Conservation (phyloP, 257 asterid genomes). For the Primulina eburnea region DNA sequence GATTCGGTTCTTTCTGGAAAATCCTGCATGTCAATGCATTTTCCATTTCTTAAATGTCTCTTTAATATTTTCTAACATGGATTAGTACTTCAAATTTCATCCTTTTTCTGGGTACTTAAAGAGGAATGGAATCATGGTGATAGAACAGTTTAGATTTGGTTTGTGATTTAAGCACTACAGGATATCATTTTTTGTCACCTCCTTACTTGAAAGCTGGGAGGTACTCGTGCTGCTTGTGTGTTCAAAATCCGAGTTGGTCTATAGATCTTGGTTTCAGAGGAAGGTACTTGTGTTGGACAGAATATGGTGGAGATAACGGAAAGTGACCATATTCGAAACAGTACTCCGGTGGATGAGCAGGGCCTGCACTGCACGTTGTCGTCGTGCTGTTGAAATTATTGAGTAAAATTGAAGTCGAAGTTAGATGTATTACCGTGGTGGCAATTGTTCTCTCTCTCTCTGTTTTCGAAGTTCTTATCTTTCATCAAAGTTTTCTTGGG, state of each 20-base stretch:
- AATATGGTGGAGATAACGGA: too few relatives aligned
- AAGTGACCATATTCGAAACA: neutral
- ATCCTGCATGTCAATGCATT: neutral
- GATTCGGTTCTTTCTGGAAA: constrained; percentile 13
- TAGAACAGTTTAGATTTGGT: constrained; percentile 9
- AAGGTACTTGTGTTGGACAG: neutral
- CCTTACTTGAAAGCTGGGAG: neutral
- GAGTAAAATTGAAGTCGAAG: neutral
- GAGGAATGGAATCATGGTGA: constrained; percentile 20
- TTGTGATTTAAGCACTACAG: neutral
- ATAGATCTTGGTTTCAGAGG: neutral
- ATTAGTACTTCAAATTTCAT: neutral
- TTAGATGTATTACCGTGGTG: neutral
- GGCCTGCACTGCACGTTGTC: neutral
- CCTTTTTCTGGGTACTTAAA: constrained; percentile 8
- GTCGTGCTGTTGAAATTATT: neutral
- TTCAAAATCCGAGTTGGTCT: neutral
- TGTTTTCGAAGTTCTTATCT: too few relatives aligned
- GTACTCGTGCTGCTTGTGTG: neutral
- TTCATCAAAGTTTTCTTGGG: neutral
- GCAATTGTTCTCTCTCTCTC: neutral
- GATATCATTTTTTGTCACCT: neutral
- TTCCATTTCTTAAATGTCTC: constrained; percentile 11
- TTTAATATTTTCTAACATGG: constrained; percentile 24
- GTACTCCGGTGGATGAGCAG: neutral